Evolutionary conservation across 495 filamentous ascomycete genomes (phyloP).

Genomic region (Penicillium odoratum): DNA sequence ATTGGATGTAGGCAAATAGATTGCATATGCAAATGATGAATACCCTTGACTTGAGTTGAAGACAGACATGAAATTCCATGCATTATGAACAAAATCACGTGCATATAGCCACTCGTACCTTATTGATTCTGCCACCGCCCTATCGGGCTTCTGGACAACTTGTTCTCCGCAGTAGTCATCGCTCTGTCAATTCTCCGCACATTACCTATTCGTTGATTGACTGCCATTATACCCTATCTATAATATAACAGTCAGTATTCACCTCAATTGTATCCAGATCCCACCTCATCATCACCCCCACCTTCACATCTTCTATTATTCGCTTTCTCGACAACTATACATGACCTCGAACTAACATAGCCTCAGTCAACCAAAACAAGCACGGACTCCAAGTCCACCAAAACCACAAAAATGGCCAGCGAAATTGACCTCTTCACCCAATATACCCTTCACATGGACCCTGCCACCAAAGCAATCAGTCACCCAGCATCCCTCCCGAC

Average conservation of each 20-base stretch:
- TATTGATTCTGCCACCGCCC: slow-evolving; percentile 29
- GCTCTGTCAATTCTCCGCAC: background rate
- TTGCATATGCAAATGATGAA: slow-evolving; percentile 2
- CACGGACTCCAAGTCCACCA: slow-evolving; percentile 10
- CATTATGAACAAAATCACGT: background rate
- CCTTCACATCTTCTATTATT: background rate
- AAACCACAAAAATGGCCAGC: slow-evolving; percentile 31
- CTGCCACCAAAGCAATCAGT: slow-evolving; percentile 72
- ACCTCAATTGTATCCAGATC: background rate
- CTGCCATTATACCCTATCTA: background rate
- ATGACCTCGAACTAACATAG: slow-evolving; percentile 16
- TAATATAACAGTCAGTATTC: background rate
- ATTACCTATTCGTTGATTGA: background rate
- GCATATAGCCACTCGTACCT: background rate
- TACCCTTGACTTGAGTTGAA: background rate
- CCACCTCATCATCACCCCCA: background rate
- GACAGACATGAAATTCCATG: background rate
- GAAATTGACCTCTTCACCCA: slow-evolving; percentile 73
- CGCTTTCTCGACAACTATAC: slow-evolving; percentile 1
- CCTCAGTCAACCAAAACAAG: slow-evolving; percentile 5
- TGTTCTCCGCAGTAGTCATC: slow-evolving; percentile 17
- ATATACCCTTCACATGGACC: slow-evolving; percentile 79
- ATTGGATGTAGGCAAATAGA: slow-evolving; percentile 22
- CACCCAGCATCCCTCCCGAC: slow-evolving; percentile 44
- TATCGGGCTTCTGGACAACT: slow-evolving; percentile 27